Evolutionary conservation across 106 monocot species (phyloP), one percentile per base, ranked within the genome.

Genomic region (Dactylorhiza incarnata): DNA sequence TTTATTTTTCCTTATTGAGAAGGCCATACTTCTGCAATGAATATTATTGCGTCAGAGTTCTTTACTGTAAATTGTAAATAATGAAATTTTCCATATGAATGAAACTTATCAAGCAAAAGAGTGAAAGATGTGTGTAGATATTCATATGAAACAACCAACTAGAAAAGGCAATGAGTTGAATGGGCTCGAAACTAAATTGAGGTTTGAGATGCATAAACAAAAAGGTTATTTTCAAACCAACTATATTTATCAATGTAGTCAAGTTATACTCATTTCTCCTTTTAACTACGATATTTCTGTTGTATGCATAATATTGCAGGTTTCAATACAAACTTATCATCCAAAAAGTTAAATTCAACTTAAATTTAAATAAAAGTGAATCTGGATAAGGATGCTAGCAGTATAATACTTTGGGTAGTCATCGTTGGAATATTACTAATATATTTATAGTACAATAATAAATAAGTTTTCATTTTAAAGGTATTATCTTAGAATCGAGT

Each of bases 11-110:
- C 71, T 69, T 43, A 71, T 12, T 49, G 75, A 71, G 11, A 73
- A 48, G 53, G 55, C 6, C 17, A 73, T 47, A 20, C 17, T 85
- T 76, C 87, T 90, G 82, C 73, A 74, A 78, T 61, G 29, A 71
- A 68, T 48, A 81, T 63, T 63, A 6, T 63, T 10, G 10, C 24
- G 62, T 63, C 5, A 25, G 23, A 62, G n/a, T 63, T 25, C 2
- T 23, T 63, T 7, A 54, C 54, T 63, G 9, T 22, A 63, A 63
- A 9, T 9, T 6, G 62, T 23, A 63, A 25, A 63, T 25, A 6
- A 63, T 23, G 15, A 19, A 7, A 9, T 63, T 63, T 63, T 23
- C 6, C 25, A 63, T n/a, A 63, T 25, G 20, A 11, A 19, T 63
- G 62, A 63, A 63, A n/a, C 6, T 25, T 63, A 63, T 63, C 62